These are phyloP conservation scores for Kurtzmaniella natalensis DNA, from an alignment of 1,139 yeast genomes.

Conservation along the genomic window DNA sequence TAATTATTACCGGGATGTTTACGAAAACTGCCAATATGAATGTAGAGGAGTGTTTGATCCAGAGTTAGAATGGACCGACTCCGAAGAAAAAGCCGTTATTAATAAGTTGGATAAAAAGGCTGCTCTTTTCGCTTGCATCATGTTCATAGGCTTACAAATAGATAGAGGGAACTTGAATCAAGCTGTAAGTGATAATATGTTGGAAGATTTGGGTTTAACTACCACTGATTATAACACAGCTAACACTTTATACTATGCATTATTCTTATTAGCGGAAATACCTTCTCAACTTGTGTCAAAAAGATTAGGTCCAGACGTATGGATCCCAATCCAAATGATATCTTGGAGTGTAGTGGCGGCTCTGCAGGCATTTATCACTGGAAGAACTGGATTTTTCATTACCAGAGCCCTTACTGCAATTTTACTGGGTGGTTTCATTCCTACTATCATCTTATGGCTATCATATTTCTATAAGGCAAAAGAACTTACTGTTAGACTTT, in stretches of 20 bases:
- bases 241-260: conserved; percentile 38
- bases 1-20: conserved; percentile 32
- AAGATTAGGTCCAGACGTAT: conserved; percentile 48
- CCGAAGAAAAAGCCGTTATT: conserved; percentile 37
- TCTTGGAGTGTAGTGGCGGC: conserved; percentile 51
- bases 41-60: conserved; percentile 43
- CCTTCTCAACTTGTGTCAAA: conserved; percentile 55
- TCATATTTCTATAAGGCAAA: conserved; percentile 51
- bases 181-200: conserved; percentile 47
- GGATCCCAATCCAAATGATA: conserved; percentile 50
- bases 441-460: conserved; percentile 52
- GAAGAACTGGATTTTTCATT: conserved; percentile 30
- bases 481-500: conserved; percentile 47
- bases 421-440: conserved; percentile 55
- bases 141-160: conserved; percentile 49
- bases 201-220: conserved; percentile 38
- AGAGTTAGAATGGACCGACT: conserved; percentile 37
- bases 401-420: conserved; percentile 46
- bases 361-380: conserved; percentile 37
- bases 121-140: conserved; percentile 42
- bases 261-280: conserved; percentile 48
- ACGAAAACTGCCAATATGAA: conserved; percentile 42
- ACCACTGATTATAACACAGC: conserved; percentile 48
- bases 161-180: conserved; percentile 49
- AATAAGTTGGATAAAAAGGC: conserved; percentile 43